Percentiles rank a stretch among this genome's conserved stretches.
Conservation (phyloP, 2,329 filamentous ascomycete species). For the Cryphonectria carpinicola region DNA sequence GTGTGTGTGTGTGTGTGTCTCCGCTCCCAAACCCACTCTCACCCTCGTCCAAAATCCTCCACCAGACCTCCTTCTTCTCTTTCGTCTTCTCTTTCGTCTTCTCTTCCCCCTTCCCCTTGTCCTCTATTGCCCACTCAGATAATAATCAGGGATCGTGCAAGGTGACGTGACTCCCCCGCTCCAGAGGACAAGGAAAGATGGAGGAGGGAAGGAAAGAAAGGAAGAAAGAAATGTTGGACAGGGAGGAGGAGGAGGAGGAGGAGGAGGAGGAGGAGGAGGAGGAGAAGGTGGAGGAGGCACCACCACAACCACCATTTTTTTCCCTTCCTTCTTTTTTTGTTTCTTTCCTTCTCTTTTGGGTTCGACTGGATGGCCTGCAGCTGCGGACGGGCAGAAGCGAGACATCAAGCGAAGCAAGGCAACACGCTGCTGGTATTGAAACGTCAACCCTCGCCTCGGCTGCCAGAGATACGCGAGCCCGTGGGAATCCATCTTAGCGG, state of each 20-base stretch:
- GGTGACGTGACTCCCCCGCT: neutral
- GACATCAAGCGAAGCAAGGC: slow-evolving; percentile 17
- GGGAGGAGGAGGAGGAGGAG: neutral
- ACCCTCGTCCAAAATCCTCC: neutral
- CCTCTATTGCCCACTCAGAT: neutral
- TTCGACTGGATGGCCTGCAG: slow-evolving; percentile 3
- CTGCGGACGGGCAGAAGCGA: slow-evolving; percentile 19
- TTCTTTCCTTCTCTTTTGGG: neutral
- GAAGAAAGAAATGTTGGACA: neutral
- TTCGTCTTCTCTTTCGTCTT: too few species aligned
- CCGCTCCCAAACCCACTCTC: neutral
- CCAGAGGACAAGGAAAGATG: neutral
- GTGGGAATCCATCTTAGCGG: slow-evolving; percentile 25
- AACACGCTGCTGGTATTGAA: slow-evolving; percentile 17
- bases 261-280: neutral
- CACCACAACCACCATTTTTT: neutral
- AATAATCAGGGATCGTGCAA: slow-evolving; percentile 4
- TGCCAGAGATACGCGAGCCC: slow-evolving; percentile 29
- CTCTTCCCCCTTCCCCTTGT: neutral
- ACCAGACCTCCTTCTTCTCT: neutral
- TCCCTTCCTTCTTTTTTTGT: neutral
- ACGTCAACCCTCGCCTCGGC: slow-evolving; percentile 23
- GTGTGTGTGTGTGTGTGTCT: neutral
- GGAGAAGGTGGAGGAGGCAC: neutral
- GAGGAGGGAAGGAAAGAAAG: neutral